Conservation (phyloP, 305 asterid species). For the Fraxinus velutina region DNA sequence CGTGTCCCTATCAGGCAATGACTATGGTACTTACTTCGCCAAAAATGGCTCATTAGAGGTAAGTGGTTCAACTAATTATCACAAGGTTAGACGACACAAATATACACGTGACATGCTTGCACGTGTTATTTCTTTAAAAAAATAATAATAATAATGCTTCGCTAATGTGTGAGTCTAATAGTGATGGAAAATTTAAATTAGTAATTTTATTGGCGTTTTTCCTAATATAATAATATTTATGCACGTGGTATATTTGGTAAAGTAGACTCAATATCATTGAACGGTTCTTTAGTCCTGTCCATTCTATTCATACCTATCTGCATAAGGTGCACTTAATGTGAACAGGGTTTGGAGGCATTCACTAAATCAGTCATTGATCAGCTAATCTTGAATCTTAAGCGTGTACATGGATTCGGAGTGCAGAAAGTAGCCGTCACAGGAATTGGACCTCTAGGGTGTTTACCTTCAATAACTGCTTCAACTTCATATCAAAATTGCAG, state of each 20-base stretch:
- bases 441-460: constrained; percentile 54
- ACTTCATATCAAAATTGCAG: constrained; percentile 37
- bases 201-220: neutral
- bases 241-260: neutral
- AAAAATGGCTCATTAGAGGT: constrained; percentile 39
- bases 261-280: neutral
- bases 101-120: neutral
- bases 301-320: neutral
- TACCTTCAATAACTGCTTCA: constrained; percentile 36
- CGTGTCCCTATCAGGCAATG: constrained; percentile 68
- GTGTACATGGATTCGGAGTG: constrained; percentile 48
- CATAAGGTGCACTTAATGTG: neutral
- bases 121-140: neutral
- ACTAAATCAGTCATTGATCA: constrained; percentile 40
- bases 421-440: constrained; percentile 44
- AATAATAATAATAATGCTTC: neutral
- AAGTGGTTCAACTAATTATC: constrained; percentile 21
- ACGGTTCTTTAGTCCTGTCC: neutral
- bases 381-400: constrained; percentile 38
- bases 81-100: neutral
- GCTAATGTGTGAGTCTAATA: neutral
- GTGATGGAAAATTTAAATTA: neutral
- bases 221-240: neutral
- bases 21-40: constrained; percentile 51
- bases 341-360: constrained; percentile 39